Percentiles rank a stretch among this genome's conserved stretches.
Evolutionary conservation across 2,329 filamentous ascomycete genomes (phyloP).

Genomic region (Akanthomyces muscarius): DNA sequence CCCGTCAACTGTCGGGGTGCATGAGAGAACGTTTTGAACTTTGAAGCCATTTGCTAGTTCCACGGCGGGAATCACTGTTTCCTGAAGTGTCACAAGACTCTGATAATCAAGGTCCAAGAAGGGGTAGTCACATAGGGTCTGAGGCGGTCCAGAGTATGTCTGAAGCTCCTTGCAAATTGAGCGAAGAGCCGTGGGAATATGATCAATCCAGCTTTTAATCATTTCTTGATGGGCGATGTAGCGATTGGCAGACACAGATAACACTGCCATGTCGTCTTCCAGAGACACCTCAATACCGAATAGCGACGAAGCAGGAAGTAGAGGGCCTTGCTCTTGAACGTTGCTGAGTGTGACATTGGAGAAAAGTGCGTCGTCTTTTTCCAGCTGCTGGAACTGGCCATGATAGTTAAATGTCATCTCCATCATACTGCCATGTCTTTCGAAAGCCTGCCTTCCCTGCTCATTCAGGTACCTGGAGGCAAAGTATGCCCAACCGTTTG

Average conservation of each 20-base stretch:
- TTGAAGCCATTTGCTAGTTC: constrained; percentile 20
- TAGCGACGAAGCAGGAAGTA: constrained; percentile 12
- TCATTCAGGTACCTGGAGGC: constrained; percentile 28
- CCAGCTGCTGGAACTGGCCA: constrained; percentile 38
- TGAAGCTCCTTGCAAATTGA: background rate
- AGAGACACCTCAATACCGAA: constrained; percentile 8
- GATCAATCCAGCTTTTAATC: background rate
- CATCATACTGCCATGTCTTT: constrained; percentile 29
- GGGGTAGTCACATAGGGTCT: background rate
- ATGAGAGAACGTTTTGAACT: constrained; percentile 32
- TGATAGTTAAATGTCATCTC: constrained; percentile 46
- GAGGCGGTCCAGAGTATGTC: background rate
- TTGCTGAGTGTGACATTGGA: background rate
- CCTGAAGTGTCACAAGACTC: constrained; percentile 22
- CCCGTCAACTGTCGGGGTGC: constrained; percentile 31
- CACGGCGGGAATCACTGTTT: constrained; percentile 23
- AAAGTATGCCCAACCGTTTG: constrained; percentile 35
- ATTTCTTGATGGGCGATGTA: background rate
- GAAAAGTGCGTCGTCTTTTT: constrained; percentile 27
- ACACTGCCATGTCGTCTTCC: background rate
- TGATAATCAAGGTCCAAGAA: constrained; percentile 19
- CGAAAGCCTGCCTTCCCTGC: constrained; percentile 28
- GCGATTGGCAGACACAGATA: background rate
- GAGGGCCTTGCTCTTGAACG: background rate
- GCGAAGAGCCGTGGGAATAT: background rate